Conservation (phyloP, 2,329 filamentous ascomycete species). For the Aspergillus arachidicola region DNA sequence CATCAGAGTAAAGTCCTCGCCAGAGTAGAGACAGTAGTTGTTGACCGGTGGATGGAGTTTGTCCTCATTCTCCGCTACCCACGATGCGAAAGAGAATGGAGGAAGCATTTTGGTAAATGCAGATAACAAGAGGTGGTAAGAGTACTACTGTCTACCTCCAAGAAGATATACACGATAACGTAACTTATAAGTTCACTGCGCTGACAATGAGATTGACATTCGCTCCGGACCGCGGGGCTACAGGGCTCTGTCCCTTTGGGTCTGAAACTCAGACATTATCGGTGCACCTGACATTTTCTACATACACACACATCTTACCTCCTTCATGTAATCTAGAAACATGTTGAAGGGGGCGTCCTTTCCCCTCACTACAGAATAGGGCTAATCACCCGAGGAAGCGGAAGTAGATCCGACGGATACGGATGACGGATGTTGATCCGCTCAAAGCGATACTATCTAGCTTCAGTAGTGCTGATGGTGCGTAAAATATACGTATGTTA, state of each 20-base stretch:
- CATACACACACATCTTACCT: neutral
- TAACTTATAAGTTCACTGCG: neutral
- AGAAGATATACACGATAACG: neutral
- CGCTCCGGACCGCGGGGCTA: neutral
- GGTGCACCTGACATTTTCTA: neutral
- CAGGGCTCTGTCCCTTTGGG: neutral
- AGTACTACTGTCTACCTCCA: neutral
- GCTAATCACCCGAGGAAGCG: neutral
- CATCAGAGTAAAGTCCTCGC: slow-evolving; percentile 24
- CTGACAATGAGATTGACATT: neutral
- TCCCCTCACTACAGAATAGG: neutral
- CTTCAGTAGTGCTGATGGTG: neutral
- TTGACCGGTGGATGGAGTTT: slow-evolving; percentile 20
- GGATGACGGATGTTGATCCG: neutral
- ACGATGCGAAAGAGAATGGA: slow-evolving; percentile 15
- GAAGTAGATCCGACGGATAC: neutral
- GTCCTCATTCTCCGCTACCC: slow-evolving; percentile 19
- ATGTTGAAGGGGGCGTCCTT: neutral
- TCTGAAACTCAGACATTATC: neutral
- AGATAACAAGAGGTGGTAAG: neutral
- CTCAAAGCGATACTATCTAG: neutral
- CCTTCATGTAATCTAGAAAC: neutral
- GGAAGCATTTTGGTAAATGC: neutral
- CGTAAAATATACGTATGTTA: neutral
- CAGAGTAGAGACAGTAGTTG: slow-evolving; percentile 20